A percentile compares a stretch with the other conserved stretches of the same genome.
These are phyloP conservation scores for Colletotrichum shisoi DNA, from an alignment of 2,329 filamentous ascomycete genomes.

Conservation along the genomic window DNA sequence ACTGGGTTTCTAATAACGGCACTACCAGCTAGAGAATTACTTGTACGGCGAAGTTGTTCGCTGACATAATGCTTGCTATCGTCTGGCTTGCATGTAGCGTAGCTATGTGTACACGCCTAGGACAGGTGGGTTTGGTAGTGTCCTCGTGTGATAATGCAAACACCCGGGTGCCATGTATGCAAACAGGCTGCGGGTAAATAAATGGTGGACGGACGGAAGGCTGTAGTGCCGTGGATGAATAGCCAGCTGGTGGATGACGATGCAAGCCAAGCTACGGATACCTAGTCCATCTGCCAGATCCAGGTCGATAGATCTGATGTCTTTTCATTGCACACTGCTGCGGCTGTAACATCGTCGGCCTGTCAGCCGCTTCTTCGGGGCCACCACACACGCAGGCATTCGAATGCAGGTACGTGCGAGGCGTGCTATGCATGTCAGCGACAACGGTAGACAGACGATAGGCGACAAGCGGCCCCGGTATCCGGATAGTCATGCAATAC, in stretches of 20 bases:
- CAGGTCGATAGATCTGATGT: background rate
- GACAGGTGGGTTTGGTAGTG: background rate
- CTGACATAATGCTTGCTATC: constrained; percentile 18
- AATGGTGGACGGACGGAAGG: background rate
- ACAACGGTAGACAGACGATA: background rate
- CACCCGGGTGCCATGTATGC: background rate
- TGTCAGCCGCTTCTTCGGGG: background rate
- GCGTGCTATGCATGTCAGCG: background rate
- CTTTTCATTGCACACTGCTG: background rate
- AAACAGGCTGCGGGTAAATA: background rate
- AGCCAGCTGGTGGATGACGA: background rate
- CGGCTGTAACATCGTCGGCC: background rate
- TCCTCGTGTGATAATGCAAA: background rate
- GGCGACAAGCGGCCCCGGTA: background rate
- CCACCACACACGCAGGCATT: background rate
- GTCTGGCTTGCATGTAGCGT: background rate
- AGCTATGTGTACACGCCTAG: no score
- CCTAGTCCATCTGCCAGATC: background rate
- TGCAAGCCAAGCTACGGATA: constrained; percentile 3
- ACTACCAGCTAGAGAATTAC: constrained; percentile 12
- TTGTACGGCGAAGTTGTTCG: constrained; percentile 15
- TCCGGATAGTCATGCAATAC: constrained; percentile 16
- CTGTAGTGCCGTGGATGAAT: background rate
- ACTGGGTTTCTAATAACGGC: constrained; percentile 35
- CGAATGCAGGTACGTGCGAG: constrained; percentile 2